A percentile compares a stretch with the other conserved stretches of the same genome.
These are phyloP conservation scores for Bacidia gigantensis DNA, from an alignment of 495 filamentous ascomycete species.

Conservation along the genomic window DNA sequence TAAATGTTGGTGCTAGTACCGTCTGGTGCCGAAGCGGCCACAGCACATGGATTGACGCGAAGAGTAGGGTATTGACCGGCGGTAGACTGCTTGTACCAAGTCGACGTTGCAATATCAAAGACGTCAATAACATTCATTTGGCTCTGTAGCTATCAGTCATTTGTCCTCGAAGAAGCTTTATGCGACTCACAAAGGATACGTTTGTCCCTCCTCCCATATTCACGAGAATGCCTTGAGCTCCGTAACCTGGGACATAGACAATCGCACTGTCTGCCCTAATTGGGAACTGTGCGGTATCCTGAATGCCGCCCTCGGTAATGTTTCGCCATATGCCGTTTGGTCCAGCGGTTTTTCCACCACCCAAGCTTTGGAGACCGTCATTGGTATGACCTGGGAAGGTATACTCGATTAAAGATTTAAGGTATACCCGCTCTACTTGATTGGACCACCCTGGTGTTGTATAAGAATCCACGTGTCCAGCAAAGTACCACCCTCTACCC, in stretches of 20 bases:
- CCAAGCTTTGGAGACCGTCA: slow-evolving; percentile 37
- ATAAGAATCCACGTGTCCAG: slow-evolving; percentile 53
- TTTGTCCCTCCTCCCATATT: slow-evolving; percentile 55
- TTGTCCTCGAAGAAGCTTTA: neutral
- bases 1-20: slow-evolving; percentile 61
- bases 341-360: slow-evolving; percentile 34
- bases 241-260: slow-evolving; percentile 60
- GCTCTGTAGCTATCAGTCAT: slow-evolving; percentile 23
- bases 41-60: slow-evolving; percentile 62
- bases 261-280: slow-evolving; percentile 58
- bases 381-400: slow-evolving; percentile 55
- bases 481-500: slow-evolving; percentile 61
- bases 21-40: slow-evolving; percentile 55
- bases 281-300: slow-evolving; percentile 47
- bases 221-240: slow-evolving; percentile 51
- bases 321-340: slow-evolving; percentile 48
- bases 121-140: slow-evolving; percentile 61
- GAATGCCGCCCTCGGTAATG: slow-evolving; percentile 54
- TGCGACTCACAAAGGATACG: slow-evolving; percentile 37
- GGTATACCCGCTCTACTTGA: slow-evolving; percentile 44
- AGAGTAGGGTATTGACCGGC: slow-evolving; percentile 46
- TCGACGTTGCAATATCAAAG: slow-evolving; percentile 59
- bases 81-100: slow-evolving; percentile 67
- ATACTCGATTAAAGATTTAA: slow-evolving; percentile 63
- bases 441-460: slow-evolving; percentile 60